Base-by-base conservation (phyloP, 2,329 filamentous ascomycete species). In the Onygenales sp. region DNA sequence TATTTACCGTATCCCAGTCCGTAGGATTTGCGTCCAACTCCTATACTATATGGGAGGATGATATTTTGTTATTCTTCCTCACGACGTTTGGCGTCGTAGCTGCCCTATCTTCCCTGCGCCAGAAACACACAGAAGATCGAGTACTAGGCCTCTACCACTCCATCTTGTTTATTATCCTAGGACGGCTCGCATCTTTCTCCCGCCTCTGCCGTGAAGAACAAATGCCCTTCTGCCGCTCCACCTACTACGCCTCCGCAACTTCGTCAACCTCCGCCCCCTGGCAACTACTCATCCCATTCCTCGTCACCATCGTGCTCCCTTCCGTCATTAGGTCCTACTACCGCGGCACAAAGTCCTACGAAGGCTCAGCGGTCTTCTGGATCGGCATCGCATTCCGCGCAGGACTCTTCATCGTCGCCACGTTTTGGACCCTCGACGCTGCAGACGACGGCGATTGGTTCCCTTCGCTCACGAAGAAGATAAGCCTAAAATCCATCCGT, bases 11-110 rank as follows among this genome's bases (percentile, higher is more conserved):
- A n/a, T 83, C 86, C 56, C 88, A 95, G 64, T 94, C 90, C n/a
- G 75, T 88, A 50, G 92, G 93, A 6, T 98, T 97, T 67, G 92
- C 92, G 0, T 93, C 93, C 3, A 98, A 98, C 71, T 98, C 93
- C 0, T 98, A 91, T 71, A 97, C 92, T 0, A 95, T 98, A 59
- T 98, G 93, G 91, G 93, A 98, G 72, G 93, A 98, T 64, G 87
- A 89, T 11, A 96, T 96, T 53, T 78, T 95, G 4, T 77, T 95
- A 2, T 95, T 95, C 73, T 92, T 97, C 72, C 81, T 96, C 54
- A 83, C 84, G 2, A 93, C 91, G 0, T 96, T 97, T 65, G 91
- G 90, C 33, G 70, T 90, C 6, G 77, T 85, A n/a, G 82, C 86
- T 37, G 80, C 86, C 10, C 70, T 88, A 10, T 84, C 86, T 2